phyloP scores from a whole-genome alignment of 495 filamentous ascomycete genomes.

The Parathielavia hyrcaniae region DNA sequence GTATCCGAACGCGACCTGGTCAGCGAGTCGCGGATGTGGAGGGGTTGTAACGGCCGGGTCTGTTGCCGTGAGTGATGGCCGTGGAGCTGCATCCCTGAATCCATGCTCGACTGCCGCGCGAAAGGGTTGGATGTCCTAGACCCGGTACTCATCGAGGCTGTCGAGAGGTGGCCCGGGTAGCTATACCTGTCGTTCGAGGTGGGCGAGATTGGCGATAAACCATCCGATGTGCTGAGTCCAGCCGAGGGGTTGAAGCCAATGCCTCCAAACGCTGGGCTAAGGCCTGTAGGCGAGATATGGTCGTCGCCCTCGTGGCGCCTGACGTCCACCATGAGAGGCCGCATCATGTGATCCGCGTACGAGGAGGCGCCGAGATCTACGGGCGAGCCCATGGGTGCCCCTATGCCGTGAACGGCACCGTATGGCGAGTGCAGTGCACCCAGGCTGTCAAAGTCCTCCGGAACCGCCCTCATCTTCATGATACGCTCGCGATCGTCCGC shows the following conservation, averaged over 20 bases:
- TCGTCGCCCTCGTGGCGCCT: constrained; percentile 50
- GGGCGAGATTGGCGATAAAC: constrained; percentile 50
- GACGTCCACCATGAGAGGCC: constrained; percentile 57
- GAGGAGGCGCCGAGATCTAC: constrained; percentile 47
- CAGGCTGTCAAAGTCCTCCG: constrained; percentile 87
- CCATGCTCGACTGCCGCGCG: constrained; percentile 45
- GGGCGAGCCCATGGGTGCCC: constrained; percentile 52
- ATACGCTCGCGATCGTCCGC: constrained; percentile 90
- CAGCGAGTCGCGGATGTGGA: constrained; percentile 55
- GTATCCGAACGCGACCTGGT: constrained; percentile 54
- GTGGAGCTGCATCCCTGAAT: constrained; percentile 44
- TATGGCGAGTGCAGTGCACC: constrained; percentile 82
- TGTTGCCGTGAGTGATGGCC: constrained; percentile 37
- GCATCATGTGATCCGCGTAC: constrained; percentile 51
- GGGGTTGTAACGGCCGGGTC: constrained; percentile 48
- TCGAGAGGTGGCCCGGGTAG: constrained; percentile 47
- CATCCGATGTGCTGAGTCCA: constrained; percentile 43
- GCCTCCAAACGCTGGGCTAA: constrained; percentile 55
- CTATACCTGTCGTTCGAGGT: constrained; percentile 47
- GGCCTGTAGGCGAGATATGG: constrained; percentile 55
- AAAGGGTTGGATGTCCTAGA: constrained; percentile 53
- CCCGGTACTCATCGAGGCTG: constrained; percentile 40
- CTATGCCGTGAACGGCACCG: constrained; percentile 49
- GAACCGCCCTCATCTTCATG: constrained; percentile 86
- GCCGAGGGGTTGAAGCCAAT: constrained; percentile 52